Evolutionary conservation across 1,284 basidiomycete genomes (phyloP), one percentile per base, ranked within the genome.

Genomic region (Waitea zeae): DNA sequence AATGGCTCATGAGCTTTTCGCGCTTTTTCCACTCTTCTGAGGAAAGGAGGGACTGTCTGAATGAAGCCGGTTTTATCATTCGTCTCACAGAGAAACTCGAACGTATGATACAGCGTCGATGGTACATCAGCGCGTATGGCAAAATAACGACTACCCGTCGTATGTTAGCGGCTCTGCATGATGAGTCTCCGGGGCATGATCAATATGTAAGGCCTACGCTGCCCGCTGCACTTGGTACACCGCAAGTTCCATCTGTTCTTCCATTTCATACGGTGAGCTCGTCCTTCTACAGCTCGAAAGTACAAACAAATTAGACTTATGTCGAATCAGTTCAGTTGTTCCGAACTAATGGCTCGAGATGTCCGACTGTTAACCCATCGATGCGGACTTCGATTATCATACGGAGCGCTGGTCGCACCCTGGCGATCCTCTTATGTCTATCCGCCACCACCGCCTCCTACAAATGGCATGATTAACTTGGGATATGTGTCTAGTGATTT

Each of bases 401-500:
- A 69, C 42, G 51, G 49, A 13, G 55, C 63, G 12, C 54, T 67
- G 30, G 57, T 55, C 7, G 64, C 67, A 38, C 53, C 58, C 14
- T 68, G 65, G 65, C 49, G 67, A 14, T 63, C 64, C 1, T 42
- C 47, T 15, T 53, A 61, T 37, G 62, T 70, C 13, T 67, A 62
- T 37, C 62, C 58, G 1, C 62, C 71, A 2, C 72, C 72, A 0
- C 52, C 59, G 2, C 68, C 70, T 1, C 58, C 65, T 2, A 28
- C 49, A 6, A 47, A 48, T 33, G 61, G 57, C n/a, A 49, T 53
- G 42, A 46, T 75, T 38, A 68, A 68, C 39, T 43, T 75, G 36
- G 72, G 67, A 14, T 75, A 75, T 46, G 54, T 75, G 20, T 71
- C 70, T 1, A 62, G 64, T 26, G 70, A 74, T 44, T 62, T 74